A percentile compares a stretch with the other conserved stretches of the same genome.
Conservation (phyloP, 2,329 filamentous ascomycete genomes). For the Emmonsia crescens region DNA sequence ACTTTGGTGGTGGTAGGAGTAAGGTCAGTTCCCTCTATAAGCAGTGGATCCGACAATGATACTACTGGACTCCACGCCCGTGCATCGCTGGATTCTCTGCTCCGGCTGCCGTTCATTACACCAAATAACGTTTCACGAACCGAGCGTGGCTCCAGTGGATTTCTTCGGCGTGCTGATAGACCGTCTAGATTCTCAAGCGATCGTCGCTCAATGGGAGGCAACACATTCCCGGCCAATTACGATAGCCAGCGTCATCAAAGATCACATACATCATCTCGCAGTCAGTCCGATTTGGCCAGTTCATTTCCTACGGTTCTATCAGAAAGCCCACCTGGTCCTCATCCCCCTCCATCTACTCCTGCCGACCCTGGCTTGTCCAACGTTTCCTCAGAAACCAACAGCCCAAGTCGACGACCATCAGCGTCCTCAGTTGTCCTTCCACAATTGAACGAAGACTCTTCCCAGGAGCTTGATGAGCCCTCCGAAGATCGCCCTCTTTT, state of each 20-base stretch:
- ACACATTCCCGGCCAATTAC: conserved; percentile 38
- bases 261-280: conserved; percentile 22
- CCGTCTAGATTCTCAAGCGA: conserved; percentile 45
- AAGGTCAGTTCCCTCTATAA: conserved; percentile 49
- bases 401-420: conserved; percentile 37
- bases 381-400: conserved; percentile 43
- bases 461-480: conserved; percentile 27
- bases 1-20: conserved; percentile 62
- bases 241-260: conserved; percentile 45
- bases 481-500: conserved; percentile 33
- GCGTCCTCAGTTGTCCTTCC: conserved; percentile 36
- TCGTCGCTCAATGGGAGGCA: conserved; percentile 44
- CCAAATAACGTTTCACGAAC: conserved; percentile 33
- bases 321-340: conserved; percentile 48
- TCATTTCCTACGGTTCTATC: conserved; percentile 36
- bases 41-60: conserved; percentile 35
- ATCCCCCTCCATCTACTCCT: conserved; percentile 53
- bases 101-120: conserved; percentile 35
- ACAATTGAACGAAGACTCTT: conserved; percentile 29
- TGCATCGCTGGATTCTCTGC: conserved; percentile 35
- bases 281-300: conserved; percentile 21
- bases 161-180: conserved; percentile 44
- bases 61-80: conserved; percentile 24
- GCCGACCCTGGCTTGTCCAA: conserved; percentile 48
- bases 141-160: conserved; percentile 37